A percentile compares a stretch with the other conserved stretches of the same genome.
phyloP scores from a whole-genome alignment of 2,329 filamentous ascomycete genomes.

The Penicillium crustosum region DNA sequence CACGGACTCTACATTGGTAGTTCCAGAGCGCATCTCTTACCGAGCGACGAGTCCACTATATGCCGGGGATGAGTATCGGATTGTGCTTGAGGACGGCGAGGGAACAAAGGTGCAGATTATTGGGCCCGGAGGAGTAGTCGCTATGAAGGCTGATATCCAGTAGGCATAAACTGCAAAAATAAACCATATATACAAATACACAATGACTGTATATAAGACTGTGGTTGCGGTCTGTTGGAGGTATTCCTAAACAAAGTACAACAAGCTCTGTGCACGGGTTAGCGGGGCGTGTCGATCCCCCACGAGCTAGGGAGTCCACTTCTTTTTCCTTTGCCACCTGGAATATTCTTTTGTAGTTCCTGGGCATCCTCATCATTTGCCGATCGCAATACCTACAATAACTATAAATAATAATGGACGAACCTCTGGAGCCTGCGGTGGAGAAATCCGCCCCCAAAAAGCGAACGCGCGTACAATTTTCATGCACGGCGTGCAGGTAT shows the following conservation, averaged over 20 bases:
- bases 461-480: conserved; percentile 40
- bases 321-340: not conserved
- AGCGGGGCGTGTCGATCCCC: not conserved
- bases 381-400: not conserved
- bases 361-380: not conserved
- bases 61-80: conserved; percentile 49
- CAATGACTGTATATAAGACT: not conserved
- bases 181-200: not conserved
- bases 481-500: conserved; percentile 39
- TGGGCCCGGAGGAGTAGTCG: conserved; percentile 31
- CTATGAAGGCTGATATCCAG: conserved; percentile 43
- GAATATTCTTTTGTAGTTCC: not conserved
- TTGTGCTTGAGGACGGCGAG: conserved; percentile 40
- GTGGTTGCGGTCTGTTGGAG: not conserved
- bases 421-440: conserved; percentile 1
- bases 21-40: conserved; percentile 49
- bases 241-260: not conserved
- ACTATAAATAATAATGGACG: not conserved
- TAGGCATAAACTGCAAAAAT: not conserved
- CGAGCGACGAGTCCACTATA: conserved; percentile 53
- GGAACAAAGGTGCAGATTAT: conserved; percentile 37
- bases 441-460: conserved; percentile 25
- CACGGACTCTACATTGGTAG: conserved; percentile 22
- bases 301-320: not conserved
- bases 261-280: not conserved